Percentiles rank a stretch among this genome's conserved stretches.
These are phyloP conservation scores for Raphanus sativus DNA, from an alignment of 345 rosid genomes.

Conservation along the genomic window DNA sequence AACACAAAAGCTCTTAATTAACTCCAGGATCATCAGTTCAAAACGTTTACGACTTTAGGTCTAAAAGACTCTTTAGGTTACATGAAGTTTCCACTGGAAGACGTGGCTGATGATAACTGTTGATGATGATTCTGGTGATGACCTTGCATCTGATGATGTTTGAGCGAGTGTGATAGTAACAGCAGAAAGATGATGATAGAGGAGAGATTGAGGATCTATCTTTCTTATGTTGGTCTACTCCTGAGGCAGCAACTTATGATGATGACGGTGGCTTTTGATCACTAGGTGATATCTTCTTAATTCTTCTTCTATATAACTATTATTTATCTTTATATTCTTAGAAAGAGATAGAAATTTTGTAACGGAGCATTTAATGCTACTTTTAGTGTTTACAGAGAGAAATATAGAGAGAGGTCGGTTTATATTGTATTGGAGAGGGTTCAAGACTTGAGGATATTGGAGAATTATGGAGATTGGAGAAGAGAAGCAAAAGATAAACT, in stretches of 20 bases:
- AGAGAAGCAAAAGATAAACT: constrained; percentile 45
- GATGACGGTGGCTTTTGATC: constrained; percentile 48
- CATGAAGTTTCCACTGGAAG: constrained; percentile 69
- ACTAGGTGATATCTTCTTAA: constrained; percentile 27
- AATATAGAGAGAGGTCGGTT: constrained; percentile 44
- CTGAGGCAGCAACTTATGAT: constrained; percentile 22
- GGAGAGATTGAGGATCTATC: constrained; percentile 32
- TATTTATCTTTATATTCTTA: constrained; percentile 34
- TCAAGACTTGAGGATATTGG: constrained; percentile 22
- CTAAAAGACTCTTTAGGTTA: constrained; percentile 36
- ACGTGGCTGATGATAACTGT: constrained; percentile 44
- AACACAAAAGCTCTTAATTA: neutral
- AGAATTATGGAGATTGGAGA: constrained; percentile 36
- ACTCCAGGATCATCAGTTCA: neutral
- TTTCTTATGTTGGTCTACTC: constrained; percentile 27
- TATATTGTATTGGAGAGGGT: constrained; percentile 33
- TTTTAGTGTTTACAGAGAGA: constrained; percentile 24
- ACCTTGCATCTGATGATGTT: constrained; percentile 39
- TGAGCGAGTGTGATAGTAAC: constrained; percentile 36
- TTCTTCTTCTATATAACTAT: constrained; percentile 32
- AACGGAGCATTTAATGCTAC: constrained; percentile 41
- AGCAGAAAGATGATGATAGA: constrained; percentile 42
- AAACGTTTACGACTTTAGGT: neutral
- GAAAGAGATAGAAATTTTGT: constrained; percentile 43
- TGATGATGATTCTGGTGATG: constrained; percentile 46